Evolutionary conservation across 306 rosid species (phyloP).

Genomic region (Morella rubra): DNA sequence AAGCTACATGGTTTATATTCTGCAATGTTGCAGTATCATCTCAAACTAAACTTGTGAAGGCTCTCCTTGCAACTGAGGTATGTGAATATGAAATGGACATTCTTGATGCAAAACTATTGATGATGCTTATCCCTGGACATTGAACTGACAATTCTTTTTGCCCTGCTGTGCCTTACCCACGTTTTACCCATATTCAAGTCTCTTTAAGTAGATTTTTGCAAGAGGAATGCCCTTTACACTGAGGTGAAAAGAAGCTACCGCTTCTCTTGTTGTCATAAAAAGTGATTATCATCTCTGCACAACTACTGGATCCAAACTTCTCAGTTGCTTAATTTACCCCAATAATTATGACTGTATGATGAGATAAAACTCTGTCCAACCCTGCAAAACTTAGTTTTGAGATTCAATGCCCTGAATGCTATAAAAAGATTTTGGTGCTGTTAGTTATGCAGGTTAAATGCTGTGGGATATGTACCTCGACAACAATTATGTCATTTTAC

Average conservation of each 20-base stretch:
- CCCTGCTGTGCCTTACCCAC: background rate
- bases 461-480: background rate
- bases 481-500: background rate
- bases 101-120: slow-evolving; percentile 4
- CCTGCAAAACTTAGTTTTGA: background rate
- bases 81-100: slow-evolving; percentile 27
- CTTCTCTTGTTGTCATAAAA: background rate
- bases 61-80: slow-evolving; percentile 95
- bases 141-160: background rate
- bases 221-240: background rate
- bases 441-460: background rate
- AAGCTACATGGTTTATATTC: slow-evolving; percentile 26
- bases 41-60: slow-evolving; percentile 68
- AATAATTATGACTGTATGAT: background rate
- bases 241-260: no score
- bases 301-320: slow-evolving; percentile 6
- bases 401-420: background rate
- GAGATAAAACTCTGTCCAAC: background rate
- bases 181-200: background rate
- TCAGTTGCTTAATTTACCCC: background rate
- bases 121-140: background rate
- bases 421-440: background rate
- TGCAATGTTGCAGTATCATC: slow-evolving; percentile 69
- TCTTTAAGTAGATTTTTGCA: background rate
- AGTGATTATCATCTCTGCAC: slow-evolving; percentile 7